Conservation (phyloP, 2,329 filamentous ascomycete genomes). For the Colletotrichum paranaense region DNA sequence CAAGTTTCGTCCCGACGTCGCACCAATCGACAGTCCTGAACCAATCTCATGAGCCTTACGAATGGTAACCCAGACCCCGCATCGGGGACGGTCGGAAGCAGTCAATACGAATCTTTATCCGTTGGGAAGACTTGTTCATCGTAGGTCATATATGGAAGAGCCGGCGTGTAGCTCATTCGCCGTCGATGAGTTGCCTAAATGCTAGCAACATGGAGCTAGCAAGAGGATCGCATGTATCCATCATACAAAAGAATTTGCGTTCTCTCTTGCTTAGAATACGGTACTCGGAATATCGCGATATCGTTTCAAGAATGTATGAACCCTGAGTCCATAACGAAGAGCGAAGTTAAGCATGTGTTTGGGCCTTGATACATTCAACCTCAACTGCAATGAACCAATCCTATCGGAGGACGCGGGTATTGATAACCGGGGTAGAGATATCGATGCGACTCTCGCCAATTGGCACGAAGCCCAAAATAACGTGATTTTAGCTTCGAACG, state of each 20-base stretch:
- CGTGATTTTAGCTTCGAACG: constrained; percentile 2
- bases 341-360: no score
- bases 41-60: not conserved
- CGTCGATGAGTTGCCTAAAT: not conserved
- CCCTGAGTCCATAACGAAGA: no score
- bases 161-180: not conserved
- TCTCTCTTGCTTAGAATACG: no score
- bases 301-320: no score
- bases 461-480: not conserved
- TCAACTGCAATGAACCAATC: no score
- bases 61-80: not conserved
- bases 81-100: not conserved
- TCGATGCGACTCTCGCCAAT: not conserved
- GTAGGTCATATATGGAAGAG: not conserved
- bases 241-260: no score
- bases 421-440: no score
- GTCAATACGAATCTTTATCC: not conserved
- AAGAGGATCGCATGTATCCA: no score
- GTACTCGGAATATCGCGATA: no score
- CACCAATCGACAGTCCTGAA: not conserved
- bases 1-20: not conserved
- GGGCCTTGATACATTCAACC: no score
- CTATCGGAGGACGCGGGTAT: no score
- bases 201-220: no score
- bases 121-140: not conserved